These are phyloP conservation scores for Citrus inodora DNA, from an alignment of 345 rosid species.

Conservation along the genomic window DNA sequence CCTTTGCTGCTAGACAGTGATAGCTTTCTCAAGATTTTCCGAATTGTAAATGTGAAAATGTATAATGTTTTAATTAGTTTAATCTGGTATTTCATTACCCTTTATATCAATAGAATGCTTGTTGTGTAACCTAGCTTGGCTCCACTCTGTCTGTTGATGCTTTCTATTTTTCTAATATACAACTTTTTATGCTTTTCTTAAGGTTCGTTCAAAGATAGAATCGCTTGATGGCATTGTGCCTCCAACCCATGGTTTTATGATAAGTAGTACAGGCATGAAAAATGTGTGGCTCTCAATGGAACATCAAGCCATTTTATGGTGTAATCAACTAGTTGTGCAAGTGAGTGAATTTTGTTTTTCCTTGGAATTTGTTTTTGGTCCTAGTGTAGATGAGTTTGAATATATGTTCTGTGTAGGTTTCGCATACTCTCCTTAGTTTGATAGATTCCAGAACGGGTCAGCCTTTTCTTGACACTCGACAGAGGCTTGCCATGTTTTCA, in stretches of 20 bases:
- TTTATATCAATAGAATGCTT: neutral
- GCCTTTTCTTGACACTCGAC: conserved; percentile 56
- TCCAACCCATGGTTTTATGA: conserved; percentile 80
- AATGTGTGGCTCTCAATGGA: conserved; percentile 99
- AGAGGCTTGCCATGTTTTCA: conserved; percentile 60
- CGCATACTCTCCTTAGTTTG: conserved; percentile 96
- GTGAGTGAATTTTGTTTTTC: conserved; percentile 42
- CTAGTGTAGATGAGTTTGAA: conserved; percentile 19
- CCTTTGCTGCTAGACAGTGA: neutral
- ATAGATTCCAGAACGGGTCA: conserved; percentile 70
- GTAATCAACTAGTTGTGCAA: conserved; percentile 95
- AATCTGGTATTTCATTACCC: neutral
- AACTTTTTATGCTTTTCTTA: conserved; percentile 17
- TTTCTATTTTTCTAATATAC: neutral
- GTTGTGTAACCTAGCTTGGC: neutral
- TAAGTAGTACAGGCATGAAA: conserved; percentile 86
- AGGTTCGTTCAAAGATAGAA: conserved; percentile 86
- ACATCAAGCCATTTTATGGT: conserved; percentile 98
- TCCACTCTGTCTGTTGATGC: neutral
- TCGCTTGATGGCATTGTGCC: conserved; percentile 95
- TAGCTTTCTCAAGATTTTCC: neutral
- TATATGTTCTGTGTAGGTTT: conserved; percentile 54
- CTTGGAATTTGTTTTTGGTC: conserved; percentile 2
- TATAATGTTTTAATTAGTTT: neutral
- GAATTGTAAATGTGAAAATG: neutral